Evolutionary conservation across 352 stramenopile species (phyloP).

Genomic region (Pythium rishiriense): DNA sequence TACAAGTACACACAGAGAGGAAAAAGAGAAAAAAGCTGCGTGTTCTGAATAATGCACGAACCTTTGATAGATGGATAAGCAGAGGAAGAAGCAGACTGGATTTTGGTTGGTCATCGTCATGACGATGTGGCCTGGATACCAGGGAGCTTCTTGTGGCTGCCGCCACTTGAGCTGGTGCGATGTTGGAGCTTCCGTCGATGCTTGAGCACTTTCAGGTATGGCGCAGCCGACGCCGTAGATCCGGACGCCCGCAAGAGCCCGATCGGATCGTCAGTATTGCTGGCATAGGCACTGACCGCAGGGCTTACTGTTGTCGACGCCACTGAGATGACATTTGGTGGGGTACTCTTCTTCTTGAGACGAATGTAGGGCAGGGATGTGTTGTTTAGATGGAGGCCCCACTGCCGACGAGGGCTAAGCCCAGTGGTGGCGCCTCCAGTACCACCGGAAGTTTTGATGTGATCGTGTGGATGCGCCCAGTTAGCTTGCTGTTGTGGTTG

Average conservation of each 20-base stretch:
- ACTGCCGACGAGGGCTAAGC: conserved; percentile 37
- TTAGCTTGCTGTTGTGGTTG: background rate
- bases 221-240: conserved; percentile 35
- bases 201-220: conserved; percentile 81
- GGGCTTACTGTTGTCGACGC: conserved; percentile 6
- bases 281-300: conserved; percentile 9
- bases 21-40: conserved; percentile 7
- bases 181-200: conserved; percentile 40
- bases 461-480: background rate
- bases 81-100: background rate
- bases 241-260: background rate
- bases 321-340: conserved; percentile 21
- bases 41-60: conserved; percentile 22
- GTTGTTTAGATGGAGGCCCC: conserved; percentile 62
- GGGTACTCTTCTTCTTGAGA: conserved; percentile 54
- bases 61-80: conserved; percentile 11
- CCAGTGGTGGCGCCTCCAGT: background rate
- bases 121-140: conserved; percentile 3
- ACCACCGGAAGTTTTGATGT: background rate
- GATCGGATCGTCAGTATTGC: background rate
- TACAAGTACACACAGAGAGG: background rate
- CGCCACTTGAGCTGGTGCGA: conserved; percentile 14
- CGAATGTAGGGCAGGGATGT: conserved; percentile 67
- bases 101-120: background rate
- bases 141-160: conserved; percentile 17